Evolutionary conservation across 164 flowering plant species (phyloP).

Genomic region (Macadamia tetraphylla): DNA sequence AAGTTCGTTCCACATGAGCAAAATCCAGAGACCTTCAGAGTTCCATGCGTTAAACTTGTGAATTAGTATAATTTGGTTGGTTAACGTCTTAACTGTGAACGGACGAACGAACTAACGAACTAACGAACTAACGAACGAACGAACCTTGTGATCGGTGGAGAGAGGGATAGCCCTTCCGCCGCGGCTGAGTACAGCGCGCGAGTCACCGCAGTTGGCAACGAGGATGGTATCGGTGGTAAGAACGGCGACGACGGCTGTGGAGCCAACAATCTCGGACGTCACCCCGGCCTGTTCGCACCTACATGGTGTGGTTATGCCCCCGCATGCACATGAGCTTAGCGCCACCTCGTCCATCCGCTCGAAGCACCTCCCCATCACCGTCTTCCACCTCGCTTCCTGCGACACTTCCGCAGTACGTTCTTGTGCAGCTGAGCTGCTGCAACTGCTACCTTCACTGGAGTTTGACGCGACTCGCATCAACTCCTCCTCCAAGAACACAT

Average conservation of each 20-base stretch:
- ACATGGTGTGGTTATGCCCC: conserved; percentile 21
- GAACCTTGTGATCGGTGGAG: conserved; percentile 48
- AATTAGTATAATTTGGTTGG: too few relatives aligned
- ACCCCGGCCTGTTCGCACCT: conserved; percentile 22
- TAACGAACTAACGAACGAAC: conserved; percentile 16
- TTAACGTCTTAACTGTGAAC: too few relatives aligned
- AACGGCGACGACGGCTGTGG: conserved; percentile 53
- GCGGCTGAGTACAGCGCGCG: conserved; percentile 60
- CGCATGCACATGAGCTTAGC: conserved; percentile 28
- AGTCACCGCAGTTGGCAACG: conserved; percentile 62
- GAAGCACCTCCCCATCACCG: conserved; percentile 26
- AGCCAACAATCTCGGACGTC: conserved; percentile 33
- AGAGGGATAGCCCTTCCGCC: conserved; percentile 42
- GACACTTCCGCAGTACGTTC: neutral
- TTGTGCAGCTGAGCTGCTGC: neutral
- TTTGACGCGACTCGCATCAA: conserved; percentile 26
- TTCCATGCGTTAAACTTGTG: too few relatives aligned
- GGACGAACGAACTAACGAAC: neutral
- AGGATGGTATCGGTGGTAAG: conserved; percentile 27
- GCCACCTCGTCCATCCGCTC: conserved; percentile 41
- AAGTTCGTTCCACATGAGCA: too few relatives aligned
- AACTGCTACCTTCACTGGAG: neutral
- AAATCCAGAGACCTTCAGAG: too few relatives aligned
- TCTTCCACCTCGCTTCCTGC: conserved; percentile 20
- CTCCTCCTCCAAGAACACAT: conserved; percentile 36